Evolutionary conservation across 768 basidiomycete genomes (phyloP).

Genomic region (Russula virescens): DNA sequence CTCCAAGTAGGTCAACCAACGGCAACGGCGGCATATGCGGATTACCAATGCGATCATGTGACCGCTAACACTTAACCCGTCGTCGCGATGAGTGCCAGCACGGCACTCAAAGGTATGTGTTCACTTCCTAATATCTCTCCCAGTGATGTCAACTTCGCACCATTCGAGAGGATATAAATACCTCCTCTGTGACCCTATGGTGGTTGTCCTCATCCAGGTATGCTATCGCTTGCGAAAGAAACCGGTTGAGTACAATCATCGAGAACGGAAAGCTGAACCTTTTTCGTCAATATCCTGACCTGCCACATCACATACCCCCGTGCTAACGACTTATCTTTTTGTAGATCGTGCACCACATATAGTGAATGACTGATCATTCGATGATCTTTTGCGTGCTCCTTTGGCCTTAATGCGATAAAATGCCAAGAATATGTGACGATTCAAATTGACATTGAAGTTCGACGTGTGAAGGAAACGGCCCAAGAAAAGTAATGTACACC

Average conservation of each 20-base stretch:
- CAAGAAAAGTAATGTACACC: neutral
- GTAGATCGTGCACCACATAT: neutral
- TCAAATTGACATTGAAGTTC: neutral
- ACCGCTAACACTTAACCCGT: neutral
- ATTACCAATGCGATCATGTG: neutral
- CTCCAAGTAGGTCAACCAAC: no score
- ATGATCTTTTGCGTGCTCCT: neutral
- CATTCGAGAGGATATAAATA: neutral
- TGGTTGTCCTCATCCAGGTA: conserved; percentile 15
- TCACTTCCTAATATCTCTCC: neutral
- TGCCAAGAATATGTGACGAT: no score
- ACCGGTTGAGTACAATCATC: conserved; percentile 3
- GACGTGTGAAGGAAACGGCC: neutral
- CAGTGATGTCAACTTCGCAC: conserved; percentile 8
- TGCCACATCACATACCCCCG: neutral
- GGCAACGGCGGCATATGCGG: no score
- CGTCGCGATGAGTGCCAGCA: no score
- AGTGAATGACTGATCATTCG: neutral
- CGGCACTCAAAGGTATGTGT: neutral
- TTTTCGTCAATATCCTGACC: neutral
- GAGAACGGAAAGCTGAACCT: conserved; percentile 20
- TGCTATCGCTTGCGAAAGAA: conserved; percentile 10
- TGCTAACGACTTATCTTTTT: neutral
- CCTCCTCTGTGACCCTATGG: conserved; percentile 5
- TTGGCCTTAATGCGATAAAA: neutral